These are phyloP conservation scores for Apocynum venetum DNA, from an alignment of 257 asterid species.

Conservation along the genomic window DNA sequence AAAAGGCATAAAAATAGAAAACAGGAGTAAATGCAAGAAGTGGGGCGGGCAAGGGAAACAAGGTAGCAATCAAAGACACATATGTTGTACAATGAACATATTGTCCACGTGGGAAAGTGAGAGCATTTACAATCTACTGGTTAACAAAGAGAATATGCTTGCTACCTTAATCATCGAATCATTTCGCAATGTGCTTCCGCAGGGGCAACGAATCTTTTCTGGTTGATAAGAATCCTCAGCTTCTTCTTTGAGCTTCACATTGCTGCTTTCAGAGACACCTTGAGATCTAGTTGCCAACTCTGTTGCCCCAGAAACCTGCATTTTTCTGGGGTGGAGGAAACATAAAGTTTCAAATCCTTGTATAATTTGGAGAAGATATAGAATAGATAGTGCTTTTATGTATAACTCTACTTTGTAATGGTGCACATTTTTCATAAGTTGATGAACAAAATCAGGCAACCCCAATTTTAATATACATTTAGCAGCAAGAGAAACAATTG, in stretches of 20 bases:
- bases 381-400: background rate
- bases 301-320: slow-evolving; percentile 82
- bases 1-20: background rate
- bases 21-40: background rate
- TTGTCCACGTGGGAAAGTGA: background rate
- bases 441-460: too few species aligned
- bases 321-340: slow-evolving; percentile 51
- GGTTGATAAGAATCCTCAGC: slow-evolving; percentile 51
- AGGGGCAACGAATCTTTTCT: slow-evolving; percentile 80
- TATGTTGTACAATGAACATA: background rate
- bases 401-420: background rate
- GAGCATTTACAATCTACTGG: background rate
- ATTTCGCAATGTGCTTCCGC: slow-evolving; percentile 67
- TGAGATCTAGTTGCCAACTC: slow-evolving; percentile 76
- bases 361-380: background rate
- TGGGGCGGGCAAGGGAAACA: background rate
- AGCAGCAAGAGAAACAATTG: slow-evolving; percentile 7
- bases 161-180: slow-evolving; percentile 82
- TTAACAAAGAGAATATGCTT: background rate
- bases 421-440: background rate
- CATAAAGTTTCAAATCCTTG: background rate
- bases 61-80: background rate
- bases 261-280: slow-evolving; percentile 59
- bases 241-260: slow-evolving; percentile 56
- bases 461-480: background rate